Percentiles rank a stretch among this genome's conserved stretches.
phyloP scores from a whole-genome alignment of 2,329 filamentous ascomycete genomes.

The Pseudogymnoascus sp. region DNA sequence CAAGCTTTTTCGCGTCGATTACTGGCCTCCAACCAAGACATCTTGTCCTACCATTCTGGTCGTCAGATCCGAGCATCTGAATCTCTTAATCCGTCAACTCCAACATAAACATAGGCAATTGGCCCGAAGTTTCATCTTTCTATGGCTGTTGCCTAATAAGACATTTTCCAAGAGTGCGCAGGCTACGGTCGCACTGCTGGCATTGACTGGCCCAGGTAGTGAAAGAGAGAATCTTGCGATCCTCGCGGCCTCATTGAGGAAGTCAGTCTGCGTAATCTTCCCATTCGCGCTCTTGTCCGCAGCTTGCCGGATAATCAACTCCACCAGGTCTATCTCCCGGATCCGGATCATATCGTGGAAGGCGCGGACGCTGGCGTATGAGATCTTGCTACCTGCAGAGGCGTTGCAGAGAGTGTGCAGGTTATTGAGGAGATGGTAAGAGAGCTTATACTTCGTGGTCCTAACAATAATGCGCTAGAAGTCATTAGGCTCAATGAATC shows the following conservation, averaged over 20 bases:
- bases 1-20: too few relatives aligned
- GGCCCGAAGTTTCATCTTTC: too few relatives aligned
- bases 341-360: constrained; percentile 98
- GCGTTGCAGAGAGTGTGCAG: constrained; percentile 93
- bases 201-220: constrained; percentile 37
- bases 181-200: too few relatives aligned
- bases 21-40: too few relatives aligned
- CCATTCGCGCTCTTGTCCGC: constrained; percentile 76
- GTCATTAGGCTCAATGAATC: constrained; percentile 90
- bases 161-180: too few relatives aligned
- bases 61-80: too few relatives aligned
- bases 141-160: too few relatives aligned
- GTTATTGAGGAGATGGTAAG: constrained; percentile 87
- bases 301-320: constrained; percentile 84
- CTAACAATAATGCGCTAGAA: constrained; percentile 93
- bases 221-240: constrained; percentile 93
- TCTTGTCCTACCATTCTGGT: too few relatives aligned
- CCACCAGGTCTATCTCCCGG: constrained; percentile 93
- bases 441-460: constrained; percentile 91
- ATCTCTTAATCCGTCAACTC: too few relatives aligned
- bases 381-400: constrained; percentile 82
- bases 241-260: constrained; percentile 85
- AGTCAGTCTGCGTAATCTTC: constrained; percentile 89
- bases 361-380: constrained; percentile 92
- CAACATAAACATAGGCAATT: too few relatives aligned